Conservation (phyloP, 352 stramenopile species). For the Phytophthora megakarya region DNA sequence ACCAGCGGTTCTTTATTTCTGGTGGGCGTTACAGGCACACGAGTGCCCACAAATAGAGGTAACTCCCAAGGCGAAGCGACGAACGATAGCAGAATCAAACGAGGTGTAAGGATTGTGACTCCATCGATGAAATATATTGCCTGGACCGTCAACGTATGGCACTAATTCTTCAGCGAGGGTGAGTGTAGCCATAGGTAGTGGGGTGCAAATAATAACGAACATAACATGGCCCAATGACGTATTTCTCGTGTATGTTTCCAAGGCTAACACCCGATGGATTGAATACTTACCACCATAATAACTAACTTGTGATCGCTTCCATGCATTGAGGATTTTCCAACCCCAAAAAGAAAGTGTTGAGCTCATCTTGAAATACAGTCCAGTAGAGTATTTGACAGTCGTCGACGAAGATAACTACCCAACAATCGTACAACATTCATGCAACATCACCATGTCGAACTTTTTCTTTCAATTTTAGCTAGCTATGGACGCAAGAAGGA, state of each 20-base stretch:
- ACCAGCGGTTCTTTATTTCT: no score
- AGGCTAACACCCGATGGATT: slow-evolving; percentile 4
- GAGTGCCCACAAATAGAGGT: no score
- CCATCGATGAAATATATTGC: slow-evolving; percentile 1
- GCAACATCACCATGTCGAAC: no score
- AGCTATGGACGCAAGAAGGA: no score
- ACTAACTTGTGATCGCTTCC: slow-evolving; percentile 17
- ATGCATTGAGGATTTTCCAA: not conserved
- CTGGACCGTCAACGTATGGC: not conserved
- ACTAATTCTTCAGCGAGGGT: not conserved
- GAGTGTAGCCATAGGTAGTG: slow-evolving; percentile 2
- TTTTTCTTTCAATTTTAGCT: no score
- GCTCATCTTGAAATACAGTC: not conserved
- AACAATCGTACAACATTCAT: no score
- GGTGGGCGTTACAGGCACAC: no score
- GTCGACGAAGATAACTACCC: no score
- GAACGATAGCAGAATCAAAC: not conserved
- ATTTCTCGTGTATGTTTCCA: slow-evolving; percentile 11
- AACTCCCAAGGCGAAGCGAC: no score
- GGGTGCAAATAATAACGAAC: not conserved
- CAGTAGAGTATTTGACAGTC: no score
- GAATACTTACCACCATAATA: slow-evolving; percentile 16
- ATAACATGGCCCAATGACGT: not conserved
- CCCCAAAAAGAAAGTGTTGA: not conserved
- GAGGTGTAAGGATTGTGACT: not conserved